Percentiles rank a stretch among this genome's conserved stretches.
Evolutionary conservation across 75 land plant genomes (phyloP).

Genomic region (Azolla pinnata): DNA sequence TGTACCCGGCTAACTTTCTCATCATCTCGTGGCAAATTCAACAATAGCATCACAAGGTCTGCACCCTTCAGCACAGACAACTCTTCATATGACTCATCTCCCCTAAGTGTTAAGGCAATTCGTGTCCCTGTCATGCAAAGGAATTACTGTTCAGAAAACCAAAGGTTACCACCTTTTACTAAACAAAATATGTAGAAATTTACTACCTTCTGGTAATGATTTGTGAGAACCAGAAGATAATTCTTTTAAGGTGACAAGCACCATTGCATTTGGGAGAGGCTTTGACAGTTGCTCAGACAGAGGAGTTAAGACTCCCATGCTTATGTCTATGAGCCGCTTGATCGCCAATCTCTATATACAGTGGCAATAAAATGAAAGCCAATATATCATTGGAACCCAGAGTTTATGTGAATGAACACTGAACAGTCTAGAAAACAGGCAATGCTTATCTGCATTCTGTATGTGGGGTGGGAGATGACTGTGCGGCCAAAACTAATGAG

Average conservation of each 20-base stretch:
- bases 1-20: slow-evolving; percentile 79
- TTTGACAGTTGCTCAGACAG: slow-evolving; percentile 84
- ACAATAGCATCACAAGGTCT: slow-evolving; percentile 70
- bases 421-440: too few relatives aligned
- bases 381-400: too few relatives aligned
- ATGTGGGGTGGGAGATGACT: too few relatives aligned
- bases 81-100: slow-evolving; percentile 76
- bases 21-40: slow-evolving; percentile 53
- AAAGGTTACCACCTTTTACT: not conserved
- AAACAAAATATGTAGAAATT: not conserved
- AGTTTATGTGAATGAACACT: too few relatives aligned
- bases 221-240: slow-evolving; percentile 70
- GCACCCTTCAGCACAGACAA: slow-evolving; percentile 53
- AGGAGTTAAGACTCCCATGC: slow-evolving; percentile 92
- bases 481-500: too few relatives aligned
- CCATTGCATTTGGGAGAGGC: slow-evolving; percentile 82
- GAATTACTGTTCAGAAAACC: not conserved
- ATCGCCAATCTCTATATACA: slow-evolving; percentile 66
- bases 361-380: slow-evolving; percentile 1
- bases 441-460: too few relatives aligned
- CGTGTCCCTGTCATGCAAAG: slow-evolving; percentile 55
- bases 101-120: slow-evolving; percentile 63
- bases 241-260: slow-evolving; percentile 68
- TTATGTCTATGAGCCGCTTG: slow-evolving; percentile 81
- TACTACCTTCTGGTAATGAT: slow-evolving; percentile 68